phyloP scores from a whole-genome alignment of 805 yeast genomes.

The Ogataea polymorpha region DNA sequence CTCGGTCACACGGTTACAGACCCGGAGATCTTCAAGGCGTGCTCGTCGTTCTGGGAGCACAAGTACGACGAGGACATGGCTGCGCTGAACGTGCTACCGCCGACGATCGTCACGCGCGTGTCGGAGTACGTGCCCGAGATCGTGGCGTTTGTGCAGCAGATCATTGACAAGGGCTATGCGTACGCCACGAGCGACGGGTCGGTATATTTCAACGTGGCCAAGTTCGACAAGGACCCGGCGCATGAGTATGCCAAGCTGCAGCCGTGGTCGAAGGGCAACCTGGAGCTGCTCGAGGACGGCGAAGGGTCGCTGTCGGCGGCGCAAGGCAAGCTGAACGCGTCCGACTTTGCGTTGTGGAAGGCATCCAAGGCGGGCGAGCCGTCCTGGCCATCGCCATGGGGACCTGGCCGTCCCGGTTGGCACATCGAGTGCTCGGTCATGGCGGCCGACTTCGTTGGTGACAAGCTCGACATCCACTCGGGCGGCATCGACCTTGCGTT shows the following conservation, averaged over 20 bases:
- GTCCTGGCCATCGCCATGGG: constrained; percentile 94
- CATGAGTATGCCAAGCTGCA: constrained; percentile 94
- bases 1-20: constrained; percentile 78
- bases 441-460: constrained; percentile 89
- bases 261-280: constrained; percentile 95
- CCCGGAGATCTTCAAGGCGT: constrained; percentile 73
- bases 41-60: constrained; percentile 88
- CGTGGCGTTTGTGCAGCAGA: constrained; percentile 69
- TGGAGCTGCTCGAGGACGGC: constrained; percentile 85
- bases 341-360: constrained; percentile 97
- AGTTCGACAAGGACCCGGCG: constrained; percentile 65
- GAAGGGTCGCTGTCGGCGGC: constrained; percentile 73
- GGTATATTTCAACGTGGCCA: constrained; percentile 89
- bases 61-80: constrained; percentile 85
- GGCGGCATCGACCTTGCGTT: constrained; percentile 98
- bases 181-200: constrained; percentile 83
- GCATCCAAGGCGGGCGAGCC: constrained; percentile 97
- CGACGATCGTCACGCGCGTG: constrained; percentile 87
- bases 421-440: constrained; percentile 98
- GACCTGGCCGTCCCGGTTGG: constrained; percentile 98
- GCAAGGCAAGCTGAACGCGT: constrained; percentile 64
- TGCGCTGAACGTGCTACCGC: constrained; percentile 76
- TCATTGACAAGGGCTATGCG: constrained; percentile 79
- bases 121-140: constrained; percentile 95
- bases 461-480: constrained; percentile 86